Evolutionary conservation across 2,329 filamentous ascomycete genomes (phyloP).

Genomic region (Cercospora canescens): DNA sequence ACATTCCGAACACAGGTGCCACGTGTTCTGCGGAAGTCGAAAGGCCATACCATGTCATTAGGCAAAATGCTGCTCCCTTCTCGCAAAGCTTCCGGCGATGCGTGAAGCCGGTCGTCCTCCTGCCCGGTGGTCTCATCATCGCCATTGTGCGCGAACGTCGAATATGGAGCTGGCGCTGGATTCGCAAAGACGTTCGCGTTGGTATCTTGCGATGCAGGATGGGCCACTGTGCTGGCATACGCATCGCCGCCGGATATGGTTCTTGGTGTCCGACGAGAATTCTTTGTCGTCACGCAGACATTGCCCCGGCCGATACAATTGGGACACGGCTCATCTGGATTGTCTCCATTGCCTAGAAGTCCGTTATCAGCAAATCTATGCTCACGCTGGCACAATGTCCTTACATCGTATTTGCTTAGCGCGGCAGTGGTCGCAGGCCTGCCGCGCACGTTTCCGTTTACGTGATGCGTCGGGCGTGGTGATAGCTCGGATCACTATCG

Average conservation of each 20-base stretch:
- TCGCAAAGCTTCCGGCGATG: background rate
- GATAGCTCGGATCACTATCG: background rate
- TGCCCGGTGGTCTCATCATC: background rate
- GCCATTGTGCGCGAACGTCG: background rate
- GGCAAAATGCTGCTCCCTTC: background rate
- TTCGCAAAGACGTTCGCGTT: background rate
- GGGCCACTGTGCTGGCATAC: background rate
- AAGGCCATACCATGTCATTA: background rate
- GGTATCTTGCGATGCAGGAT: background rate
- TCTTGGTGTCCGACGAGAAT: background rate
- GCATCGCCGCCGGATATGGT: background rate
- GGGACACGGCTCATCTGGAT: background rate
- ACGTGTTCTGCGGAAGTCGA: background rate
- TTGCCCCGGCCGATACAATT: background rate
- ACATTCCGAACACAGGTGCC: background rate
- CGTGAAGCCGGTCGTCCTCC: background rate
- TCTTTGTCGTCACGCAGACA: background rate
- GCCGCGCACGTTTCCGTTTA: background rate
- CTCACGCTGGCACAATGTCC: background rate
- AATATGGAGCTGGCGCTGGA: background rate
- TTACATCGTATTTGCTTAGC: background rate
- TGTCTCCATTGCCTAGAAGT: background rate
- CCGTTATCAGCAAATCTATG: background rate
- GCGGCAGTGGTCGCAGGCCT: background rate
- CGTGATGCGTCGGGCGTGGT: background rate